A percentile compares a stretch with the other conserved stretches of the same genome.
Conservation (phyloP, 352 stramenopile genomes). For the Phytophthora podocarpi region DNA sequence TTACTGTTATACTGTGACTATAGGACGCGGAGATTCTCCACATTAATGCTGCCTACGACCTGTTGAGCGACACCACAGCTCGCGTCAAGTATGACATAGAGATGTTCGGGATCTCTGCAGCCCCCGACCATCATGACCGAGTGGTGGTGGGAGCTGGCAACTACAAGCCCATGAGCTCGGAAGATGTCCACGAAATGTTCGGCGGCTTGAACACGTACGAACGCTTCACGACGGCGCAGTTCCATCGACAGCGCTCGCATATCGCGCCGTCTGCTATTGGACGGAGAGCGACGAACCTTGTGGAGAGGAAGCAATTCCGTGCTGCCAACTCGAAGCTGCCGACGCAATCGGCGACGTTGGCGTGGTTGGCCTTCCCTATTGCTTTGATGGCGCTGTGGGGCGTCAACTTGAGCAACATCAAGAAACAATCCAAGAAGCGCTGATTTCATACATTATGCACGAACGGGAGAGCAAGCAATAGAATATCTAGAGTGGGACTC, state of each 20-base stretch:
- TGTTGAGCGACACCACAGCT: slow-evolving; percentile 49
- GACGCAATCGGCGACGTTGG: slow-evolving; percentile 60
- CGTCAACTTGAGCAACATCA: slow-evolving; percentile 64
- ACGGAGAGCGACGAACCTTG: slow-evolving; percentile 59
- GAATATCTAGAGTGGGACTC: slow-evolving; percentile 8
- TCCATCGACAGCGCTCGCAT: slow-evolving; percentile 59
- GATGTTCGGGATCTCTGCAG: slow-evolving; percentile 63
- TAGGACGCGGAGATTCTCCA: slow-evolving; percentile 59
- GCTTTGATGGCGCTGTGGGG: slow-evolving; percentile 59
- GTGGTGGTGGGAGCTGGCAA: slow-evolving; percentile 23
- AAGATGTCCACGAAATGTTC: slow-evolving; percentile 81
- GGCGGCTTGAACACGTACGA: slow-evolving; percentile 71
- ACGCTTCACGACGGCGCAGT: slow-evolving; percentile 81
- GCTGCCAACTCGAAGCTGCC: slow-evolving; percentile 57
- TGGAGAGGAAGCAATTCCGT: slow-evolving; percentile 74
- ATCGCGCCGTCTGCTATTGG: slow-evolving; percentile 62
- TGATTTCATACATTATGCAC: slow-evolving; percentile 18
- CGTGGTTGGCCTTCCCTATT: slow-evolving; percentile 68
- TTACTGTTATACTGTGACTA: background rate
- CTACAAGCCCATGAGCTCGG: slow-evolving; percentile 74
- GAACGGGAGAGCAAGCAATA: slow-evolving; percentile 24
- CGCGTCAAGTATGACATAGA: slow-evolving; percentile 78
- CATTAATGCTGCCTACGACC: slow-evolving; percentile 81
- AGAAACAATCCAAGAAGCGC: slow-evolving; percentile 50
- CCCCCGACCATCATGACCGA: slow-evolving; percentile 40